phyloP scores from a whole-genome alignment of 768 basidiomycete species.

The Mycena vulgaris region DNA sequence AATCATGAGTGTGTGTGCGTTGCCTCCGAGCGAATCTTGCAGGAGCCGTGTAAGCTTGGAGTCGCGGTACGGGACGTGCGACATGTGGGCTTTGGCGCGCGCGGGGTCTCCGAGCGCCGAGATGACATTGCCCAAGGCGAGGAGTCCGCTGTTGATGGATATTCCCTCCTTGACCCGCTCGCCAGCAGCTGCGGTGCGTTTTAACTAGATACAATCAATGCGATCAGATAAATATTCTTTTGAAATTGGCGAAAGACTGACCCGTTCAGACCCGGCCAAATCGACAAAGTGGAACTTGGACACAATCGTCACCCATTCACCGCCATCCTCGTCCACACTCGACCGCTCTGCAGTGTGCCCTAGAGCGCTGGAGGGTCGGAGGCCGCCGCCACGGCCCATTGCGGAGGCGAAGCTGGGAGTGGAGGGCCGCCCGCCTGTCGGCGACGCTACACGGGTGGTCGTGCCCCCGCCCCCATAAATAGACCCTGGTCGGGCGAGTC shows the following conservation, averaged over 20 bases:
- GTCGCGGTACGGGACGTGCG: slow-evolving; percentile 97
- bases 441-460: slow-evolving; percentile 77
- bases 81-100: slow-evolving; percentile 86
- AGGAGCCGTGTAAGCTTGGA: slow-evolving; percentile 97
- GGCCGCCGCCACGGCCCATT: slow-evolving; percentile 75
- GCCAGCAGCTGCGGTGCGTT: slow-evolving; percentile 95
- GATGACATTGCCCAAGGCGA: slow-evolving; percentile 98
- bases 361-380: slow-evolving; percentile 87
- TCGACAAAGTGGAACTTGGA: slow-evolving; percentile 99
- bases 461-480: slow-evolving; percentile 65
- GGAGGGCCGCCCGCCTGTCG: slow-evolving; percentile 81
- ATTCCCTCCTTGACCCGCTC: slow-evolving; percentile 99
- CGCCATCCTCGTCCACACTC: slow-evolving; percentile 71
- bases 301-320: slow-evolving; percentile 91
- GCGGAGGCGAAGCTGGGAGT: slow-evolving; percentile 87
- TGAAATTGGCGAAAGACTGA: slow-evolving; percentile 56
- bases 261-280: slow-evolving; percentile 95
- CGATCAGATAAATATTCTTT: slow-evolving; percentile 34
- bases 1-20: slow-evolving; percentile 98
- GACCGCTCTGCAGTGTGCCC: slow-evolving; percentile 74
- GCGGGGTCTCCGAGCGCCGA: slow-evolving; percentile 96
- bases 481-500: slow-evolving; percentile 88
- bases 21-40: slow-evolving; percentile 98
- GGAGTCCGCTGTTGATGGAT: slow-evolving; percentile 96
- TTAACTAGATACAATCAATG: slow-evolving; percentile 68